Evolutionary conservation across 176 grass and related monocot genomes (phyloP).

Genomic region (Cenchrus fungigraminus): DNA sequence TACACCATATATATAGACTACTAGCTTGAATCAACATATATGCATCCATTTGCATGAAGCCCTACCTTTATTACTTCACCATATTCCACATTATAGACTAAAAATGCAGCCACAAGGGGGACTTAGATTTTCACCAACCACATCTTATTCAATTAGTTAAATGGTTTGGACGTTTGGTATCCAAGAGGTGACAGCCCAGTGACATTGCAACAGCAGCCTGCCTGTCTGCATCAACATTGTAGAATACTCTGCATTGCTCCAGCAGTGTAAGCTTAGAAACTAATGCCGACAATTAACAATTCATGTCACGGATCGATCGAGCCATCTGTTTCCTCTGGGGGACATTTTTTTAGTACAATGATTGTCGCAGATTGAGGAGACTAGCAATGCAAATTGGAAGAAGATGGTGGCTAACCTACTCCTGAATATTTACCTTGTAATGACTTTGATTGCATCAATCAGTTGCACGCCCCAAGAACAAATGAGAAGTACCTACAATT

Average conservation of each 20-base stretch:
- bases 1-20: background rate
- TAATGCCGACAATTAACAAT: background rate
- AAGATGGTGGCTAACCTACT: background rate
- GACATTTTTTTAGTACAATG: background rate
- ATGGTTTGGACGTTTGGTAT: background rate
- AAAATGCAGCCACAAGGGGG: background rate
- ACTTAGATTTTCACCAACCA: background rate
- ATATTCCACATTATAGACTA: background rate
- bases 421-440: background rate
- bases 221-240: background rate
- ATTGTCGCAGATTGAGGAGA: background rate
- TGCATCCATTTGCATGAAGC: background rate
- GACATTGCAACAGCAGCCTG: background rate
- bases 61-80: background rate
- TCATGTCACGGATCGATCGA: background rate
- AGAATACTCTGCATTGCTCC: constrained; percentile 16
- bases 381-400: background rate
- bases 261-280: background rate
- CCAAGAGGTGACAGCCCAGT: background rate
- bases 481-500: background rate
- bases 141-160: background rate
- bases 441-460: background rate
- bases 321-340: background rate
- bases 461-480: background rate
- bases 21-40: background rate